These are phyloP conservation scores for Xerocomellus intermedius DNA, from an alignment of 768 basidiomycete species.

Conservation along the genomic window DNA sequence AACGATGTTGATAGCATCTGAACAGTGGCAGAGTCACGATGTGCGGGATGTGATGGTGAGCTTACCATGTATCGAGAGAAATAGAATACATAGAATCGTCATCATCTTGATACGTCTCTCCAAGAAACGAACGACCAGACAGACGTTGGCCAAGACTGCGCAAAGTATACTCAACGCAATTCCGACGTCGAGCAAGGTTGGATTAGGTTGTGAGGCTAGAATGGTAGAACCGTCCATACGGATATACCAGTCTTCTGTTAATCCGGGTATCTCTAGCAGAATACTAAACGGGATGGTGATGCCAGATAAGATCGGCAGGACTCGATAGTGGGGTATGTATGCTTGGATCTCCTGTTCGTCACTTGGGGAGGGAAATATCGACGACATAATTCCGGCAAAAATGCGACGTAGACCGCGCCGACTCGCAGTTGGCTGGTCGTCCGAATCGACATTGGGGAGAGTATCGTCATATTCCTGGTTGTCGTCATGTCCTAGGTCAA, in stretches of 20 bases:
- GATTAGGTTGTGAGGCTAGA: conserved; percentile 52
- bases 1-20: conserved; percentile 69
- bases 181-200: conserved; percentile 56
- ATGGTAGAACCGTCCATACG: conserved; percentile 41
- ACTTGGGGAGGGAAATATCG: conserved; percentile 17
- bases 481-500: conserved; percentile 9
- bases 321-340: conserved; percentile 58
- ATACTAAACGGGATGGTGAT: conserved; percentile 74
- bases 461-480: conserved; percentile 7
- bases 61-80: conserved; percentile 71
- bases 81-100: conserved; percentile 63
- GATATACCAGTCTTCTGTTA: conserved; percentile 76
- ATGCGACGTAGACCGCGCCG: not conserved
- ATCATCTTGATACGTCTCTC: conserved; percentile 61
- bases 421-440: not conserved
- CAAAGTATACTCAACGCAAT: conserved; percentile 66
- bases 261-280: conserved; percentile 77
- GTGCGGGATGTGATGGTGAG: not conserved
- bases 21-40: not conserved
- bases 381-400: conserved; percentile 5
- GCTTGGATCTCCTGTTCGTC: conserved; percentile 28
- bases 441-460: not conserved
- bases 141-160: conserved; percentile 65
- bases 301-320: conserved; percentile 64
- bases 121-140: conserved; percentile 67